Base-by-base conservation (phyloP, 2,329 filamentous ascomycete genomes). In the Nemania sp. region DNA sequence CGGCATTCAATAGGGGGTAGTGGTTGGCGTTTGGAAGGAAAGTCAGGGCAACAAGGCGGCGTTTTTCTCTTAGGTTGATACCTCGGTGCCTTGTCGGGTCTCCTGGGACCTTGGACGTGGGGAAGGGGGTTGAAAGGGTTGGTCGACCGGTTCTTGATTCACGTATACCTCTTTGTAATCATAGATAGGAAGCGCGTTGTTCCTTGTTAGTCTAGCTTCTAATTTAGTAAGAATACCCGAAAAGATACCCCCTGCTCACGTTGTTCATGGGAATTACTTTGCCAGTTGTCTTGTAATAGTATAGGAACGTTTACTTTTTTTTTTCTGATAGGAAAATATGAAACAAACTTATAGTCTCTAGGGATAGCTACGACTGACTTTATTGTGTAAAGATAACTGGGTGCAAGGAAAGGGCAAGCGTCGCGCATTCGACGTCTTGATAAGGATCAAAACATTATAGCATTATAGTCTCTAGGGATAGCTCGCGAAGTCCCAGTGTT, bases 121-220 rank as follows among this genome's bases (percentile, higher is more conserved):
- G 32, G 22, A 61, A 53, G n/a, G 32, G 35, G 54, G 26, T 8
- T 32, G 32, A 27, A 27, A 24, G 29, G n/a, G 53, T 13, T 20
- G 43, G 53, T 51, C 27, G 35, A 11, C 11, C 18, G 15, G 27
- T 52, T 64, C 20, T 52, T 49, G 8, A 32, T 60, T 43, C 29
- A 26, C 45, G 41, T 54, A 67, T 64, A 64, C 54, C 55, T 66
- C 20, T n/a, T 67, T 67, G 60, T 67, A 67, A 67, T 67, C 49
- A 67, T 64, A 67, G 24, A 47, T 67, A 53, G 53, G 41, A 38
- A 67, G 54, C 65, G 54, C 58, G 59, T 53, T 49, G 54, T 55
- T 45, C n/a, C 56, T 61, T 61, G 24, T 53, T 56, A 52, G 26
- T 41, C 24, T 51, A 45, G 22, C 20, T 41, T 53, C 7, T 13